These are phyloP conservation scores for Bipolaris bicolor DNA, from an alignment of 2,329 filamentous ascomycete genomes.

Conservation along the genomic window DNA sequence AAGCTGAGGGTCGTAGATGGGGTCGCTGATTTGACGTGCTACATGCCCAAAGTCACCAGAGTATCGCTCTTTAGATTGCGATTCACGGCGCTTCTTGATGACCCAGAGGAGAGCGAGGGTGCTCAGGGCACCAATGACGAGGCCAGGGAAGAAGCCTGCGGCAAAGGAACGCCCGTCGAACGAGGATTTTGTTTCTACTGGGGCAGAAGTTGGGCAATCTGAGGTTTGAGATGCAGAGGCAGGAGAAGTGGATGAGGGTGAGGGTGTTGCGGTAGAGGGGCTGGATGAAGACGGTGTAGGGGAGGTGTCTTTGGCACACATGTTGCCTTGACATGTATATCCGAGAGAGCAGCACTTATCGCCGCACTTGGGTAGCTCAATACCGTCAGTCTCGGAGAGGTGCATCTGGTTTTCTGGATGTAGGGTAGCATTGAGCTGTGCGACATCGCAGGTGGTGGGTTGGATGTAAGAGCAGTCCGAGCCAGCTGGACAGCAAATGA, in stretches of 20 bases:
- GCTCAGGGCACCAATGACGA: conserved; percentile 44
- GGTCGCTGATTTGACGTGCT: conserved; percentile 46
- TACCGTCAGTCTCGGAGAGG: conserved; percentile 64
- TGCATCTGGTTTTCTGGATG: conserved; percentile 68
- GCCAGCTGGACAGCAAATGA: conserved; percentile 71
- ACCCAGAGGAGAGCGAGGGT: conserved; percentile 43
- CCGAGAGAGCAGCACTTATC: conserved; percentile 73
- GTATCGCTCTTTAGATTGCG: conserved; percentile 38
- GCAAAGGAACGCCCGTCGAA: conserved; percentile 48
- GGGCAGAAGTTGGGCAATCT: conserved; percentile 21
- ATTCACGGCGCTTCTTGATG: conserved; percentile 43
- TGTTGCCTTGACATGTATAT: conserved; percentile 64
- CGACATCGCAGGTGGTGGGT: conserved; percentile 69
- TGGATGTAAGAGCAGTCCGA: conserved; percentile 65
- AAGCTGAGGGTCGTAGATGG: conserved; percentile 48
- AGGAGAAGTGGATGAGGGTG: conserved; percentile 37
- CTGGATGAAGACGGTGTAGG: conserved; percentile 32
- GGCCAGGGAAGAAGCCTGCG: conserved; percentile 48
- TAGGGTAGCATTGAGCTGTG: conserved; percentile 63
- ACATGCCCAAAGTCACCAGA: conserved; percentile 49
- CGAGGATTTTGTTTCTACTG: conserved; percentile 23
- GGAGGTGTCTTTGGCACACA: conserved; percentile 58
- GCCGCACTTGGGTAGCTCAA: conserved; percentile 64
- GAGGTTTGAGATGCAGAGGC: conserved; percentile 43
- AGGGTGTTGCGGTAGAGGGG: conserved; percentile 29